A percentile compares a stretch with the other conserved stretches of the same genome.
Conservation (phyloP, 2,329 filamentous ascomycete species). For the Parastagonospora avenae region DNA sequence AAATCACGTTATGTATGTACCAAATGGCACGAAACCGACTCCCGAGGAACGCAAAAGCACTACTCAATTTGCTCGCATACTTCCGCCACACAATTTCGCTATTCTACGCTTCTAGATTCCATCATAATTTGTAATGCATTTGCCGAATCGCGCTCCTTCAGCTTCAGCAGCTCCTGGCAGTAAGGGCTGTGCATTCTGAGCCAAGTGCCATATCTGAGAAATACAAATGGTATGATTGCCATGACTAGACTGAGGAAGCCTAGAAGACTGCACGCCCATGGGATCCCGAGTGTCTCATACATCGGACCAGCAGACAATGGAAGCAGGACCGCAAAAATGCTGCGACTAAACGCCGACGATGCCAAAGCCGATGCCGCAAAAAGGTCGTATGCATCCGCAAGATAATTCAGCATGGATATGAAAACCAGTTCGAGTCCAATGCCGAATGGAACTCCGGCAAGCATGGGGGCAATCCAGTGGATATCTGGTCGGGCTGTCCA, state of each 20-base stretch:
- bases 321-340: slow-evolving; percentile 73
- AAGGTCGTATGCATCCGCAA: slow-evolving; percentile 60
- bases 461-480: slow-evolving; percentile 35
- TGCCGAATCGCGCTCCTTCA: slow-evolving; percentile 45
- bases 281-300: slow-evolving; percentile 58
- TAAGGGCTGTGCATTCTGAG: slow-evolving; percentile 67
- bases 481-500: slow-evolving; percentile 10
- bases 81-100: too few species aligned
- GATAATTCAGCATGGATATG: slow-evolving; percentile 46
- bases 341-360: slow-evolving; percentile 75
- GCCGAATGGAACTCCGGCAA: slow-evolving; percentile 55
- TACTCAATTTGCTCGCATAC: too few species aligned
- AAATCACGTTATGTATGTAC: too few species aligned
- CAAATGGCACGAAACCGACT: too few species aligned
- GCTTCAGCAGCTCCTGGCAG: slow-evolving; percentile 60
- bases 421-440: slow-evolving; percentile 66
- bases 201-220: slow-evolving; percentile 67
- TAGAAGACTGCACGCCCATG: slow-evolving; percentile 73
- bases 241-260: slow-evolving; percentile 72
- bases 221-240: slow-evolving; percentile 72
- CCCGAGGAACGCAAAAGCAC: too few species aligned
- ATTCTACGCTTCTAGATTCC: too few species aligned
- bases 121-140: too few species aligned
- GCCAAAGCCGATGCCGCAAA: slow-evolving; percentile 75
- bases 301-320: slow-evolving; percentile 74